Conservation (phyloP, 495 filamentous ascomycete genomes). For the Melanomma pulvis-pyrius region DNA sequence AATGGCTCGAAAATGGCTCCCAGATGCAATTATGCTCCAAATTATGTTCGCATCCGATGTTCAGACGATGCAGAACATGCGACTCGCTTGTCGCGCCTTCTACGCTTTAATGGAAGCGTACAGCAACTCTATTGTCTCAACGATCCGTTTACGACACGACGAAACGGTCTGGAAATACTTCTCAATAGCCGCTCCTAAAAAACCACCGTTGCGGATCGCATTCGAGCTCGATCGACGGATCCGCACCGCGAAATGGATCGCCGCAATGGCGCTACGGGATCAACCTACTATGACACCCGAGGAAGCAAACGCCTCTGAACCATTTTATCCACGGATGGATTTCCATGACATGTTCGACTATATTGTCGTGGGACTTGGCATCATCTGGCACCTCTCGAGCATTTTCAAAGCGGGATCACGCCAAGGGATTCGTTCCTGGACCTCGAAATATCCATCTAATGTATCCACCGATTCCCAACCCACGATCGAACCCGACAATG, state of each 20-base stretch:
- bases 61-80: conserved; percentile 3
- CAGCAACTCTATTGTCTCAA: conserved; percentile 1
- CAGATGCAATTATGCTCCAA: conserved; percentile 1
- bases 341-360: conserved; percentile 6
- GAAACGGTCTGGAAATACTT: not conserved
- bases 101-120: conserved; percentile 4
- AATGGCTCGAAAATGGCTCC: conserved; percentile 3
- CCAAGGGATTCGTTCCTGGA: conserved; percentile 1
- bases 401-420: not conserved
- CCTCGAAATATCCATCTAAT: not conserved
- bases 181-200: not conserved
- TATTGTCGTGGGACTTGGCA: conserved; percentile 1
- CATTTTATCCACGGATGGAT: not conserved
- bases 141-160: not conserved
- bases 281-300: too few relatives aligned
- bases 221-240: conserved; percentile 2
- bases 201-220: not conserved
- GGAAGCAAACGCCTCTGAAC: not conserved
- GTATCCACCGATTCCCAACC: not conserved
- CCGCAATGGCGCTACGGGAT: conserved; percentile 8
- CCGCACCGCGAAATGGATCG: conserved; percentile 3
- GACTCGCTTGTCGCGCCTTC: conserved; percentile 3
- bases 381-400: conserved; percentile 7
- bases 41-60: conserved; percentile 2
- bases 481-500: not conserved